Conservation (phyloP, 805 yeast genomes). For the Trichomonascus vanleenenianus region DNA sequence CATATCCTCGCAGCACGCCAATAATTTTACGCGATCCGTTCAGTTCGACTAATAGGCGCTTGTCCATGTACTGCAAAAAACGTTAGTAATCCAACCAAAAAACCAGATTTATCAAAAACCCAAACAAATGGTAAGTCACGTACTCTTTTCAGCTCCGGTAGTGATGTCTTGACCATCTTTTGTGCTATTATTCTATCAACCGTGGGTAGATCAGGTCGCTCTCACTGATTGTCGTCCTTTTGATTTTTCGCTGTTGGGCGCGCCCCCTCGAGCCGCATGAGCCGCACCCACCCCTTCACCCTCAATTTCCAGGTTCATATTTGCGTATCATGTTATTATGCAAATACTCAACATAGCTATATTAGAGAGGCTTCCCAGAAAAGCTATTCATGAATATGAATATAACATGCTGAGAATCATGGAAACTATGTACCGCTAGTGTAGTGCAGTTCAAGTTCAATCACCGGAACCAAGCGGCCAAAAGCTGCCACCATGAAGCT, state of each 20-base stretch:
- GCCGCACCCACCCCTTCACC: too few relatives aligned
- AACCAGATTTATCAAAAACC: too few relatives aligned
- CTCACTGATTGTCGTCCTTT: neutral
- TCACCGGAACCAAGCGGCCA: too few relatives aligned
- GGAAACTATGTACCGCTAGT: too few relatives aligned
- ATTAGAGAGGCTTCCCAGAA: too few relatives aligned
- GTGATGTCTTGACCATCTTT: constrained; percentile 18
- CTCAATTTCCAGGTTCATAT: too few relatives aligned
- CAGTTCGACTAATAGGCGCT: constrained; percentile 61
- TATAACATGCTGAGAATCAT: too few relatives aligned
- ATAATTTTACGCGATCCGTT: constrained; percentile 71
- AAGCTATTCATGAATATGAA: too few relatives aligned
- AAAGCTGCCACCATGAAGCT: too few relatives aligned
- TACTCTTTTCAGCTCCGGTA: constrained; percentile 29
- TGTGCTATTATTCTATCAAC: neutral
- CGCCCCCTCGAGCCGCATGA: neutral
- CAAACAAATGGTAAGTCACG: constrained; percentile 5
- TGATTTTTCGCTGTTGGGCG: neutral
- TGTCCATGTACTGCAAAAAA: constrained; percentile 58
- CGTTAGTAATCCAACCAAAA: neutral
- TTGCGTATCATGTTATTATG: too few relatives aligned
- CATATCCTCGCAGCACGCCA: constrained; percentile 84
- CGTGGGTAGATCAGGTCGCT: neutral
- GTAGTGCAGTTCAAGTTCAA: too few relatives aligned
- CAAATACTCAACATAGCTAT: too few relatives aligned